phyloP scores from a whole-genome alignment of 495 filamentous ascomycete species.

The Podospora pseudoanserina region DNA sequence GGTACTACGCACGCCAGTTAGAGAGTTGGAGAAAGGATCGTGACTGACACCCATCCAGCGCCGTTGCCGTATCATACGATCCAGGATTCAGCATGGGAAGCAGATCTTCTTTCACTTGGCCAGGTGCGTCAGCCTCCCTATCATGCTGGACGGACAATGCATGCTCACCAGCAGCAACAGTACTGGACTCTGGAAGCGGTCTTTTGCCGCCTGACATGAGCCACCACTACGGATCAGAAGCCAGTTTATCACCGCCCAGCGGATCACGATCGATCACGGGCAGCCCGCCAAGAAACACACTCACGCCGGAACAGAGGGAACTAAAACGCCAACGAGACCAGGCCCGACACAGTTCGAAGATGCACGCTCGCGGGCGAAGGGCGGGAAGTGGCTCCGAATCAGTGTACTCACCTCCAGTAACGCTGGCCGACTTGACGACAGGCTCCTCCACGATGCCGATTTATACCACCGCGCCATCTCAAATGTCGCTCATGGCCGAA shows the following conservation, averaged over 20 bases:
- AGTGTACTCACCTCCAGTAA: constrained; percentile 39
- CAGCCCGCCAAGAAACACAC: constrained; percentile 43
- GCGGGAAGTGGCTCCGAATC: constrained; percentile 42
- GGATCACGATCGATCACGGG: constrained; percentile 44
- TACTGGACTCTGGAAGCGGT: constrained; percentile 37
- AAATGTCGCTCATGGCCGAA: constrained; percentile 46
- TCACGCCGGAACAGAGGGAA: constrained; percentile 48
- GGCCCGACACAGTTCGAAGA: constrained; percentile 41
- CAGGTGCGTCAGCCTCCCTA: constrained; percentile 24
- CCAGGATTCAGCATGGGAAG: constrained; percentile 44
- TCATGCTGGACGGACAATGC: neutral
- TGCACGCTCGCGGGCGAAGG: constrained; percentile 37
- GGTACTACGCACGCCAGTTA: constrained; percentile 27
- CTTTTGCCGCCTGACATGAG: constrained; percentile 40
- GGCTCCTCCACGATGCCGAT: constrained; percentile 39
- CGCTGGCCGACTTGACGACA: constrained; percentile 40
- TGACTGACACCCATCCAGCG: constrained; percentile 31
- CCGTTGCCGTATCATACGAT: constrained; percentile 46
- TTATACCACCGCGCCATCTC: constrained; percentile 45
- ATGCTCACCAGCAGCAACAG: constrained; percentile 22
- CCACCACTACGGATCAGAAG: constrained; percentile 38
- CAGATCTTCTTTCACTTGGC: constrained; percentile 44
- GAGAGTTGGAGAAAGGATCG: neutral
- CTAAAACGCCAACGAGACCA: constrained; percentile 49
- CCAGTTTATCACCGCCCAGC: constrained; percentile 43